Base-by-base conservation (phyloP, 2,329 filamentous ascomycete species). In the Mariannaea elegans region DNA sequence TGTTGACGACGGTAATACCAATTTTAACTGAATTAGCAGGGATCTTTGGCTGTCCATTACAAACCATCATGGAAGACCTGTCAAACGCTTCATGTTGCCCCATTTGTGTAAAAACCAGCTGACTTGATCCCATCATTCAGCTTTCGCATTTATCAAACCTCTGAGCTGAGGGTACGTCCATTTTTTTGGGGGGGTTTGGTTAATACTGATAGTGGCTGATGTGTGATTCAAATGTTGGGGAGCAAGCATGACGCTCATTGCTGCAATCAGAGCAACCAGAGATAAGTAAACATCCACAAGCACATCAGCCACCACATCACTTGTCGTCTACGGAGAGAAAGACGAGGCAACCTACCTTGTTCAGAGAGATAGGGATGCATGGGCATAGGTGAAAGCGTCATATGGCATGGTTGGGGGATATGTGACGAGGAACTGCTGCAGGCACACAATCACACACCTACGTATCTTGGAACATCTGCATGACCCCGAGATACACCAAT, bases 161-260 rank as follows among this genome's bases (percentile, higher is more conserved):
- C n/a, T 38, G 34, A 4, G 14, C 18, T 44, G 23, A 16, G 14
- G 41, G 41, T 32, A 39, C 39, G 36, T 51, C 32, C 24, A 38
- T 46, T 39, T 51, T 27, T 50, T 56, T n/a, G n/a, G n/a, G 54
- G 45, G 36, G 46, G 44, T 50, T 31, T 31, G 27, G 7, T 7
- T 31, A 31, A 12, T 31, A 31, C 27, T 12, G 7, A 31, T 7
- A 12, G 27, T 34, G n/a, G n/a, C n/a, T n/a, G n/a, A n/a, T n/a
- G n/a, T n/a, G n/a, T n/a, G n/a, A n/a, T n/a, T n/a, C n/a, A n/a
- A 59, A 48, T 31, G 56, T 59, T 59, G 56, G 46, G 56, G 24
- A 41, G 49, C 56, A 49, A 24, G 18, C 24, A 44, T 59, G 56
- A 54, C 50, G 50, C 36, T 24, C 49, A 27, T 12, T 47, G 23